phyloP scores from a whole-genome alignment of 2,329 filamentous ascomycete genomes.

The Colletotrichum liaoningense region DNA sequence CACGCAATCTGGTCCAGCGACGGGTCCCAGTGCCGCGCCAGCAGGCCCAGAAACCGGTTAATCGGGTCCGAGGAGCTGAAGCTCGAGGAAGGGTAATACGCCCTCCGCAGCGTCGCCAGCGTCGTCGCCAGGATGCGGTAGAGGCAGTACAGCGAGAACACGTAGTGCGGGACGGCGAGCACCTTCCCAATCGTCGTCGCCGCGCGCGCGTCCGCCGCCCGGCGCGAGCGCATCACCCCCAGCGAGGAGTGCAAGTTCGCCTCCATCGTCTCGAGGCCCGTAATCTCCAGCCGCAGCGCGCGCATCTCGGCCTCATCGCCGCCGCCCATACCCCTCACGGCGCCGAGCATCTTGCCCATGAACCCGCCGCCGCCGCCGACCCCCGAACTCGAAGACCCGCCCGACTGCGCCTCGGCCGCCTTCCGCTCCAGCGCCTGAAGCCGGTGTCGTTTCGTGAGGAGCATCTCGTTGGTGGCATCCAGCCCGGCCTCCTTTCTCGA shows the following conservation, averaged over 20 bases:
- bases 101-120: slow-evolving; percentile 74
- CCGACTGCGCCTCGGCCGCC: slow-evolving; percentile 49
- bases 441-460: slow-evolving; percentile 78
- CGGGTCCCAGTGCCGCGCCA: slow-evolving; percentile 87
- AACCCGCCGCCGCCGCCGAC: slow-evolving; percentile 58
- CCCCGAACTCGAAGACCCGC: slow-evolving; percentile 47
- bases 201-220: slow-evolving; percentile 73
- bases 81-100: slow-evolving; percentile 53
- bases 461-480: slow-evolving; percentile 83
- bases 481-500: slow-evolving; percentile 82
- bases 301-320: slow-evolving; percentile 70
- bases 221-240: slow-evolving; percentile 70
- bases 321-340: slow-evolving; percentile 73
- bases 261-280: slow-evolving; percentile 84
- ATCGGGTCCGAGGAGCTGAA: slow-evolving; percentile 84
- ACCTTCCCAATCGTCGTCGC: slow-evolving; percentile 75
- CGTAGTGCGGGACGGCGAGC: slow-evolving; percentile 70
- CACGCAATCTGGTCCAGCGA: slow-evolving; percentile 84
- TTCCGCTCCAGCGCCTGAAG: slow-evolving; percentile 78
- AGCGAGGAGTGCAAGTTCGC: slow-evolving; percentile 75
- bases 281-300: slow-evolving; percentile 78
- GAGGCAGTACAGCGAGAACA: slow-evolving; percentile 84
- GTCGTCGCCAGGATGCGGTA: slow-evolving; percentile 83
- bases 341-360: slow-evolving; percentile 79
- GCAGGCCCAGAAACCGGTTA: slow-evolving; percentile 82